A percentile compares a stretch with the other conserved stretches of the same genome.
These are phyloP conservation scores for Pseudogymnoascus sp. DNA, from an alignment of 2,329 filamentous ascomycete genomes.

Conservation along the genomic window DNA sequence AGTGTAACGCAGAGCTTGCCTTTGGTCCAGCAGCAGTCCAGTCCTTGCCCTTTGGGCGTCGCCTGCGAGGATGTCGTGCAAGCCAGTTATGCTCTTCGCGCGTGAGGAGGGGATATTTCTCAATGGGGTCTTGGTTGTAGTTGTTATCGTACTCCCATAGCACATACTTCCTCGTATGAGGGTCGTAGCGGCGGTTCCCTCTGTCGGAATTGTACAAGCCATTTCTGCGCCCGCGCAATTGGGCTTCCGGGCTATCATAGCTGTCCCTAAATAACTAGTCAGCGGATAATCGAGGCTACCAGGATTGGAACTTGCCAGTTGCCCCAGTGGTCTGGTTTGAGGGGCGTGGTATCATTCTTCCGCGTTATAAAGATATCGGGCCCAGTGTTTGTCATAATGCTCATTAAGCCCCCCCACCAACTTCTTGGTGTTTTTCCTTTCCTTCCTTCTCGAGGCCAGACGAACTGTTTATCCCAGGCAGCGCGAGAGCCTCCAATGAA, in stretches of 20 bases:
- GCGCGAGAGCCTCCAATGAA: background rate
- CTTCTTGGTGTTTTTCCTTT: slow-evolving; percentile 17
- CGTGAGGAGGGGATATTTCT: slow-evolving; percentile 23
- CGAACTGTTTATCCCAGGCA: slow-evolving; percentile 10
- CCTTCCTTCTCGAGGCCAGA: slow-evolving; percentile 7
- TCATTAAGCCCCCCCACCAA: slow-evolving; percentile 22
- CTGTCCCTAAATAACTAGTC: slow-evolving; percentile 22
- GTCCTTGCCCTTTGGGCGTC: slow-evolving; percentile 16
- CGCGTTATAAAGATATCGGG: slow-evolving; percentile 35
- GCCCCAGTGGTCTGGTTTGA: slow-evolving; percentile 24
- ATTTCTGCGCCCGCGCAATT: background rate
- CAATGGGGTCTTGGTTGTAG: background rate
- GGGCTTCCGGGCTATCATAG: slow-evolving; percentile 18
- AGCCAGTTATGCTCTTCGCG: slow-evolving; percentile 18
- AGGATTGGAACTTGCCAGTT: slow-evolving; percentile 22
- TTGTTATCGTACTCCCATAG: slow-evolving; percentile 20
- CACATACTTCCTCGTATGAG: slow-evolving; percentile 22
- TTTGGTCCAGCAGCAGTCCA: slow-evolving; percentile 25
- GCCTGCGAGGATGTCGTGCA: background rate
- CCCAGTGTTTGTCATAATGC: slow-evolving; percentile 31
- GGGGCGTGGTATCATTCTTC: slow-evolving; percentile 16
- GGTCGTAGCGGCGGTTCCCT: slow-evolving; percentile 23
- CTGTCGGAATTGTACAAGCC: slow-evolving; percentile 13
- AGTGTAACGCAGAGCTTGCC: slow-evolving; percentile 13
- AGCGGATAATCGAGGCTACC: background rate